A percentile compares a stretch with the other conserved stretches of the same genome.
Evolutionary conservation across 2,329 filamentous ascomycete species (phyloP).

Genomic region (Ophiostoma populinum): DNA sequence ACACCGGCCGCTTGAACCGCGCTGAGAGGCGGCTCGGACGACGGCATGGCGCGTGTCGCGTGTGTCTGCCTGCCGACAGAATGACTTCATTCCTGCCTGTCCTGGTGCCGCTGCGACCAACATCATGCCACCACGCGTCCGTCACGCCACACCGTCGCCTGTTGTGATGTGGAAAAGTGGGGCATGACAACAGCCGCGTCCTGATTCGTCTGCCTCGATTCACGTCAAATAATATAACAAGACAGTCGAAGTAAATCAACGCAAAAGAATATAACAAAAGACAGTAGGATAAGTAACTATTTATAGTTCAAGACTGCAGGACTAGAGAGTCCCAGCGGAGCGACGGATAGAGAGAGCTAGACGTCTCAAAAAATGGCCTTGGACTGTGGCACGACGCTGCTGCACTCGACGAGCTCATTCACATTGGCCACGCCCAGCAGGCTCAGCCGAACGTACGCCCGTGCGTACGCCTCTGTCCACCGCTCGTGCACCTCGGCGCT

Average conservation of each 20-base stretch:
- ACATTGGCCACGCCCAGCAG: constrained; percentile 39
- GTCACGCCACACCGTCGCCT: no score
- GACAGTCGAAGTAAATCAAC: neutral
- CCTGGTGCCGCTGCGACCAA: no score
- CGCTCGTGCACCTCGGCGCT: constrained; percentile 16
- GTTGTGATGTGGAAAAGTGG: no score
- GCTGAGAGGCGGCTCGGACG: no score
- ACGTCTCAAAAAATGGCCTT: neutral
- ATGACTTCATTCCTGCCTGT: no score
- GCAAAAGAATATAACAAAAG: neutral
- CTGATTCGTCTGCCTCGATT: no score
- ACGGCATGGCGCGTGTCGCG: no score
- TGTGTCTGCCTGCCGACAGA: no score
- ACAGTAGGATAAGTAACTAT: neutral
- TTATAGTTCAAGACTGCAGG: neutral
- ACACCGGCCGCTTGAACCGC: no score
- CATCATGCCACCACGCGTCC: no score
- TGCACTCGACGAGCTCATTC: constrained; percentile 37
- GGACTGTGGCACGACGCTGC: constrained; percentile 26
- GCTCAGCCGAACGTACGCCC: constrained; percentile 36
- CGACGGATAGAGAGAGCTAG: neutral
- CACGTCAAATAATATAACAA: neutral
- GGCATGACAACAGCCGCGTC: no score
- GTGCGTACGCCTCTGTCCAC: constrained; percentile 27
- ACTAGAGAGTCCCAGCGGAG: neutral